Percentiles rank a stretch among this genome's conserved stretches.
Evolutionary conservation across 2,329 filamentous ascomycete genomes (phyloP).

Genomic region (Colletotrichum truncatum): DNA sequence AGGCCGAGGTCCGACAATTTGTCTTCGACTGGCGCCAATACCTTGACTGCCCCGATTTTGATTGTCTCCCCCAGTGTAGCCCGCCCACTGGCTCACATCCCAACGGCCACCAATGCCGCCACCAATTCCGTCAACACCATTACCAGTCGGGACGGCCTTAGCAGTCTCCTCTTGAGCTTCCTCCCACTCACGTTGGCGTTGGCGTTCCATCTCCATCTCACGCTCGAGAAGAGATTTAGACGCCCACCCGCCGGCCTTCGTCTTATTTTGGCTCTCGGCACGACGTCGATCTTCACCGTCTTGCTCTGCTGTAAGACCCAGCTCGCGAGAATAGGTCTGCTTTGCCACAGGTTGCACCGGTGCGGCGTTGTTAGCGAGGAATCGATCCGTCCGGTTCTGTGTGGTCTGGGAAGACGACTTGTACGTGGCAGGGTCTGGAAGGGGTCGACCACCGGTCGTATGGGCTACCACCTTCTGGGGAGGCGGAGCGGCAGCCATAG

Average conservation of each 20-base stretch:
- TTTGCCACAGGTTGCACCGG: constrained; percentile 49
- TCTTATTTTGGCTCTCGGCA: constrained; percentile 65
- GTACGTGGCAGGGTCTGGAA: constrained; percentile 58
- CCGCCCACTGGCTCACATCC: constrained; percentile 81
- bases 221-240: constrained; percentile 78
- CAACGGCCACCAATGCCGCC: constrained; percentile 75
- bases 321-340: constrained; percentile 63
- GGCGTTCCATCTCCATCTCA: constrained; percentile 82
- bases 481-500: constrained; percentile 37
- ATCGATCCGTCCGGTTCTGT: constrained; percentile 64
- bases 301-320: constrained; percentile 67
- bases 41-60: constrained; percentile 74
- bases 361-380: constrained; percentile 62
- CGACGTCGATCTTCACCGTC: constrained; percentile 70
- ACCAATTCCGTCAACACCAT: constrained; percentile 69
- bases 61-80: constrained; percentile 78
- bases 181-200: constrained; percentile 84
- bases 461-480: constrained; percentile 45
- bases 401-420: constrained; percentile 29
- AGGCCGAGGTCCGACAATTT: constrained; percentile 82
- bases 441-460: constrained; percentile 57
- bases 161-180: constrained; percentile 74
- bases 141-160: constrained; percentile 59
- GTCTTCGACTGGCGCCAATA: constrained; percentile 75
- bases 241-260: constrained; percentile 70